Conservation (phyloP, 2,329 filamentous ascomycete species). For the Acrocalymma vagum region DNA sequence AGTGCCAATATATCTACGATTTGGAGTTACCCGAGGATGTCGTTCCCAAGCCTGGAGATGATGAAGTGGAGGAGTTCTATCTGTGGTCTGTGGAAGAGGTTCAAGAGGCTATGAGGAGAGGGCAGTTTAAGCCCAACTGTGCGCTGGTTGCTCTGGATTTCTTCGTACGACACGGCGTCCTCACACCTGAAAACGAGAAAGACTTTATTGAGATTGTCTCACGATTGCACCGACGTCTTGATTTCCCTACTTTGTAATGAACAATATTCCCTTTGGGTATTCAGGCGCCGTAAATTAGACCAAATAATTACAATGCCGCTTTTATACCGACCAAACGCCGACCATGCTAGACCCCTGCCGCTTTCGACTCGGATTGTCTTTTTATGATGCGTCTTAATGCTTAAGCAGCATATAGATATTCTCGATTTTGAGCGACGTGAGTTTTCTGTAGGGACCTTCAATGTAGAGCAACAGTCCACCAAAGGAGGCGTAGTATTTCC, state of each 20-base stretch:
- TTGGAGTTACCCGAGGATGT: constrained; percentile 76
- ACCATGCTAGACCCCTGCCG: constrained; percentile 35
- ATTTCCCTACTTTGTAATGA: constrained; percentile 68
- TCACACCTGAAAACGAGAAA: constrained; percentile 81
- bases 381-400: constrained; percentile 67
- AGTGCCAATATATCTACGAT: constrained; percentile 92
- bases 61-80: constrained; percentile 87
- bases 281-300: constrained; percentile 38
- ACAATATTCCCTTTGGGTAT: constrained; percentile 37
- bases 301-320: constrained; percentile 37
- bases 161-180: constrained; percentile 82
- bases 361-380: constrained; percentile 7
- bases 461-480: constrained; percentile 90
- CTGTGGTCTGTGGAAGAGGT: constrained; percentile 82
- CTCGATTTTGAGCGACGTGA: constrained; percentile 90
- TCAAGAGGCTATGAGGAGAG: constrained; percentile 71
- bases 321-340: constrained; percentile 37
- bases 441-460: constrained; percentile 94
- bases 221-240: constrained; percentile 79
- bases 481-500: constrained; percentile 93
- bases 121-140: constrained; percentile 94
- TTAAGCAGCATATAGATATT: constrained; percentile 93
- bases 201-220: constrained; percentile 78
- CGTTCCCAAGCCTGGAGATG: constrained; percentile 79
- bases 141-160: constrained; percentile 87